These are phyloP conservation scores for Carex scoparia DNA, from an alignment of 176 grass and related monocot genomes.

Conservation along the genomic window DNA sequence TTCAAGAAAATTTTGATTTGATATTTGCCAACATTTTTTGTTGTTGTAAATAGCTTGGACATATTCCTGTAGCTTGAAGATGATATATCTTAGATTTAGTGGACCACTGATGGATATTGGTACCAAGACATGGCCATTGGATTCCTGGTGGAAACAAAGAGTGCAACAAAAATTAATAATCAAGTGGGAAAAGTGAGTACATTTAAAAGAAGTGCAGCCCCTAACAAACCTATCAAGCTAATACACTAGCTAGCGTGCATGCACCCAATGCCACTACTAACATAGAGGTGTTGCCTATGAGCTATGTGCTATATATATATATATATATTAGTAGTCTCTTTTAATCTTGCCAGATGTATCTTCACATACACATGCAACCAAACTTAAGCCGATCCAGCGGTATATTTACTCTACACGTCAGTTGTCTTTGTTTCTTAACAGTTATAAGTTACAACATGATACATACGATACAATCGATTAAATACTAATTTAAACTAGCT, in stretches of 20 bases:
- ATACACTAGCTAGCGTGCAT: constrained; percentile 7
- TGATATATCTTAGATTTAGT: constrained; percentile 14
- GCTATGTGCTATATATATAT: neutral
- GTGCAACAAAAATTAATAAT: constrained; percentile 7
- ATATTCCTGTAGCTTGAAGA: neutral
- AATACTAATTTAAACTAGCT: too few species aligned
- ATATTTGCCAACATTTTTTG: neutral
- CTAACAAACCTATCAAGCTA: constrained; percentile 29
- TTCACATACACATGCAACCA: neutral
- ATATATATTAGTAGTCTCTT: neutral
- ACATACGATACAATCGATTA: too few species aligned
- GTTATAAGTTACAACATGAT: too few species aligned
- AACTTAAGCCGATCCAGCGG: constrained; percentile 1
- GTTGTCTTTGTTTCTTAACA: too few species aligned
- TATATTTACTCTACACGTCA: too few species aligned
- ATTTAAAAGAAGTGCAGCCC: constrained; percentile 21
- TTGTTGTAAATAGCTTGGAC: neutral
- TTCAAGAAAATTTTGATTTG: too few species aligned
- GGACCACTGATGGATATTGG: constrained; percentile 11
- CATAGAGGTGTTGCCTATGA: neutral
- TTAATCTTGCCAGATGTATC: neutral
- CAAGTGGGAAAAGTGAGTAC: neutral
- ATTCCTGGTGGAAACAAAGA: constrained; percentile 19
- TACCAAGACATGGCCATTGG: constrained; percentile 18
- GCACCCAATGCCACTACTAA: neutral